Conservation (phyloP, 768 basidiomycete genomes). For the Grammothele lineata region DNA sequence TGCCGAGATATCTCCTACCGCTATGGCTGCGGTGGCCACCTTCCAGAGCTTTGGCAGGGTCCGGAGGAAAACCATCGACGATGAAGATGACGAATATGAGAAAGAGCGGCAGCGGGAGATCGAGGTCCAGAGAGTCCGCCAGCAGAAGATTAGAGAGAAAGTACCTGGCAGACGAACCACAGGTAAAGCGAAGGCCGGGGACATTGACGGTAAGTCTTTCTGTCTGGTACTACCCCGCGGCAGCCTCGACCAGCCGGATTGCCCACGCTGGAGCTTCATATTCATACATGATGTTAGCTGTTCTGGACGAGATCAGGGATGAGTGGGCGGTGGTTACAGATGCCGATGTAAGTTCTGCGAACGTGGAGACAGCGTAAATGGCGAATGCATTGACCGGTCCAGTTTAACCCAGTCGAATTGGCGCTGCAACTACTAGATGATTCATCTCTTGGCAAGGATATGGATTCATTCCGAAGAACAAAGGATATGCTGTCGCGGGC, state of each 20-base stretch:
- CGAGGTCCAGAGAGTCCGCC: slow-evolving; percentile 60
- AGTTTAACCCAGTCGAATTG: slow-evolving; percentile 94
- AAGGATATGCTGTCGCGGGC: slow-evolving; percentile 76
- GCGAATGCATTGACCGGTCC: slow-evolving; percentile 13
- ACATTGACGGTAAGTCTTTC: slow-evolving; percentile 72
- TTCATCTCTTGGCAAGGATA: slow-evolving; percentile 65
- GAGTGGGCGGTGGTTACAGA: slow-evolving; percentile 89
- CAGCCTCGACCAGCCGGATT: no score
- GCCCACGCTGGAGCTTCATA: no score
- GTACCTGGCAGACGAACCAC: slow-evolving; percentile 52
- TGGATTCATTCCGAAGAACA: slow-evolving; percentile 71
- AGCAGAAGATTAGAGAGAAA: slow-evolving; percentile 66
- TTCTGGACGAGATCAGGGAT: slow-evolving; percentile 80
- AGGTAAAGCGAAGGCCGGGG: slow-evolving; percentile 61
- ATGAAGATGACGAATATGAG: slow-evolving; percentile 53
- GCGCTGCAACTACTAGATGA: slow-evolving; percentile 86
- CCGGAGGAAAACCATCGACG: slow-evolving; percentile 43
- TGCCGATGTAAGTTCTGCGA: slow-evolving; percentile 68
- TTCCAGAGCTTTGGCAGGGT: slow-evolving; percentile 62
- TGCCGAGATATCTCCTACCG: slow-evolving; percentile 22
- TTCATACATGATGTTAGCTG: slow-evolving; percentile 53
- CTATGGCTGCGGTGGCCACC: slow-evolving; percentile 56
- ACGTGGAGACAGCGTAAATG: neutral
- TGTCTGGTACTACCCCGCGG: no score
- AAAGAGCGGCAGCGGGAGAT: slow-evolving; percentile 55